These are phyloP conservation scores for Leccinum disarticulatum DNA, from an alignment of 768 basidiomycete species.

Conservation along the genomic window DNA sequence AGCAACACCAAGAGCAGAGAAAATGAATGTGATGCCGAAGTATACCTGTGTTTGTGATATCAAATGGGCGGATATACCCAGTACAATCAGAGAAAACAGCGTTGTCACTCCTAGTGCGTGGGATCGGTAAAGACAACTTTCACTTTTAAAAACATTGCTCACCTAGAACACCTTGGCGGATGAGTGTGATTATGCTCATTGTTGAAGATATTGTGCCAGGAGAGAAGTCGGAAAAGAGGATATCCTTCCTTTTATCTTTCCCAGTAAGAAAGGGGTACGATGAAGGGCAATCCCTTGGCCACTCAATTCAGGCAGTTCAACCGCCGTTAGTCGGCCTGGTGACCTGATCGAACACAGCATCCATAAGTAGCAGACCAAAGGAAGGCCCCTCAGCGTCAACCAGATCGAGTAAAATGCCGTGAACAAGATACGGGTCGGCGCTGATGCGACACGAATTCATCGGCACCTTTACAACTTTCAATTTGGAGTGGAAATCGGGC, in stretches of 20 bases:
- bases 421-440: not conserved
- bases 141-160: not conserved
- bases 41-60: constrained; percentile 20
- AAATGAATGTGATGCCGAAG: constrained; percentile 16
- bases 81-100: constrained; percentile 32
- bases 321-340: too few relatives aligned
- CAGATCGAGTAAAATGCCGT: not conserved
- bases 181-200: constrained; percentile 14
- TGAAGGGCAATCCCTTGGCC: not conserved
- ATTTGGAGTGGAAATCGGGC: not conserved
- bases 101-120: constrained; percentile 11
- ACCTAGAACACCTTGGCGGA: constrained; percentile 27
- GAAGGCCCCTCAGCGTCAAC: not conserved
- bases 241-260: constrained; percentile 5
- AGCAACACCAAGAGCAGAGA: constrained; percentile 31
- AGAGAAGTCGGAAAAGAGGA: not conserved
- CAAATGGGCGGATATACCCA: constrained; percentile 31
- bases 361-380: not conserved
- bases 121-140: constrained; percentile 4
- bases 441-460: not conserved
- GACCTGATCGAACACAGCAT: constrained; percentile 2
- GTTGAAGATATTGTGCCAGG: not conserved
- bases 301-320: not conserved
- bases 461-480: not conserved
- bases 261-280: not conserved